phyloP scores from a whole-genome alignment of 768 basidiomycete species.

The Tephrocybe sp. region DNA sequence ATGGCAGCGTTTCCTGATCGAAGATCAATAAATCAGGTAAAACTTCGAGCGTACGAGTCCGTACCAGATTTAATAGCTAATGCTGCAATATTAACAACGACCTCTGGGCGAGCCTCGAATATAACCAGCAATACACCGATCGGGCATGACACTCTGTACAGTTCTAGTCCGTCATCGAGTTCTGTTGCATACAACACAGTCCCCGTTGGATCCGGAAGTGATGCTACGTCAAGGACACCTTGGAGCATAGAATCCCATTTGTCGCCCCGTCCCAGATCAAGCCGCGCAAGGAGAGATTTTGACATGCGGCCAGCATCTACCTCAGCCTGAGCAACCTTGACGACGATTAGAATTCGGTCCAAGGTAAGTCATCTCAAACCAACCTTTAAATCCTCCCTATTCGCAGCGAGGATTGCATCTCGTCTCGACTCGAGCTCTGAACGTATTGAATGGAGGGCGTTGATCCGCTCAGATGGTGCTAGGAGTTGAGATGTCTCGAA shows the following conservation, averaged over 20 bases:
- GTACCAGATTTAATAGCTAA: slow-evolving; percentile 95
- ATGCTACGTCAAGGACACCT: slow-evolving; percentile 85
- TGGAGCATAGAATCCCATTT: slow-evolving; percentile 96
- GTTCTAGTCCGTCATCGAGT: slow-evolving; percentile 82
- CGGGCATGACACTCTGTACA: slow-evolving; percentile 94
- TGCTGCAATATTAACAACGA: slow-evolving; percentile 95
- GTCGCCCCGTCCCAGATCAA: slow-evolving; percentile 75
- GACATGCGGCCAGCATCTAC: slow-evolving; percentile 87
- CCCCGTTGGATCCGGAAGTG: slow-evolving; percentile 85
- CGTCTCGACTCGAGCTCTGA: slow-evolving; percentile 64
- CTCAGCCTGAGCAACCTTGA: slow-evolving; percentile 71
- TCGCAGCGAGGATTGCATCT: slow-evolving; percentile 75
- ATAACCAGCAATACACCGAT: slow-evolving; percentile 96
- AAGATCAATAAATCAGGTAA: not conserved
- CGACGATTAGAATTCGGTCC: slow-evolving; percentile 1
- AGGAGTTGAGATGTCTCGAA: slow-evolving; percentile 89
- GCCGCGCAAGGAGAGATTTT: slow-evolving; percentile 75
- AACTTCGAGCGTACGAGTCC: slow-evolving; percentile 17
- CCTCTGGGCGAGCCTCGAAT: slow-evolving; percentile 96
- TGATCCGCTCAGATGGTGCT: slow-evolving; percentile 61
- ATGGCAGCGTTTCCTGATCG: slow-evolving; percentile 92
- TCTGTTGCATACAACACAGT: slow-evolving; percentile 86
- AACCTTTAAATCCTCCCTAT: slow-evolving; percentile 79
- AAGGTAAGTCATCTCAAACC: slow-evolving; percentile 11
- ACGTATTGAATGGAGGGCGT: slow-evolving; percentile 71